Base-by-base conservation (phyloP, 306 rosid genomes). In the Mucuna pruriens region DNA sequence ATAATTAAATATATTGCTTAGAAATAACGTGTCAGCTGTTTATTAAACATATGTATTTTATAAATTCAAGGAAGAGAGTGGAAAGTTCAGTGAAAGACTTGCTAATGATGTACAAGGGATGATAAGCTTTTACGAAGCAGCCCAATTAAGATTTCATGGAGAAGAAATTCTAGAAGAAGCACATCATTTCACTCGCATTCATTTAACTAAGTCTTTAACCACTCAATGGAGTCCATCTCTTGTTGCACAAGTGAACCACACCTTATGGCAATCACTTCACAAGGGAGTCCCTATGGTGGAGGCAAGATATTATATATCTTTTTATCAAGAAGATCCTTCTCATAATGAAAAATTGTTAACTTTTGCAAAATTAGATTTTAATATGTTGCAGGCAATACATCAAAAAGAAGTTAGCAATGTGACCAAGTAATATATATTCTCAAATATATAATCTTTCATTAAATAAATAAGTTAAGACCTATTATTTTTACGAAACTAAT, bases 291-390 rank as follows among this genome's bases (percentile, higher is more conserved):
- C 83, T 4, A 75, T 90, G 72, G 9, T 85, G 0, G 84, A 71
- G 49, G 87, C 92, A 0, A 72, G 78, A 19, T 9, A 68, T 17
- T 85, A 78, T 44, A 74, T 88, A 4, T 64, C 82, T 1, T 42
- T 75, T 7, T 90, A 90, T 55, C 83, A 85, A 2, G 55, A 86
- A 34, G 48, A 85, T 9, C 69, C 88, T 40, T 83, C 86, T 0
- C 86, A 85, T 9, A 72, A 74, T 23, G 26, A 71, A 38, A 48
- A 17, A 61, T 69, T 90, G 19, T 63, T 88, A 7, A 73, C 61
- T 1, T 67, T 90, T 33, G 89, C 88, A 6, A 90, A 81, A 60
- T 5, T 86, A 7, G 90, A 90, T 69, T 29, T 29, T 29, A 29
- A 29, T 29, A 29, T 29, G 31, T 3, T 29, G 31, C 31, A 29